These are phyloP conservation scores for Termitomyces sp. DNA, from an alignment of 1,284 basidiomycete genomes.

Conservation along the genomic window DNA sequence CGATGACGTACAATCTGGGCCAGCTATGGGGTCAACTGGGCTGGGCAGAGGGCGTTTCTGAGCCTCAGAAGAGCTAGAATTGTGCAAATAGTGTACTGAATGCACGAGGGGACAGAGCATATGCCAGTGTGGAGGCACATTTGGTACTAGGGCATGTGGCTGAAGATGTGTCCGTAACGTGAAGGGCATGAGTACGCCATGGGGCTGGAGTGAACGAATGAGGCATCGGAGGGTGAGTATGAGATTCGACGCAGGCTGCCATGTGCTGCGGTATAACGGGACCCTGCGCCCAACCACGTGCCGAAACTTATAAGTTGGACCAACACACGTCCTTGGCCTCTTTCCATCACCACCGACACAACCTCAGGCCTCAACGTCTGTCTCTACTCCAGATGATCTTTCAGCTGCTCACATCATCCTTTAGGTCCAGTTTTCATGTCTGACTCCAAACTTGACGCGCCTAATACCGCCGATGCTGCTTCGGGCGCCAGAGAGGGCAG, in stretches of 20 bases:
- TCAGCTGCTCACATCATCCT: slow-evolving; percentile 3
- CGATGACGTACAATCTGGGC: slow-evolving; percentile 8
- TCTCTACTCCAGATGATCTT: slow-evolving; percentile 10
- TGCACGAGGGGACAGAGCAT: not conserved
- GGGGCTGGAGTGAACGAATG: slow-evolving; percentile 16
- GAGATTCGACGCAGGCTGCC: slow-evolving; percentile 10
- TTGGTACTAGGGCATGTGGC: slow-evolving; percentile 11
- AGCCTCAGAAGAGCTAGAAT: not conserved
- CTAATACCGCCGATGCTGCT: slow-evolving; percentile 47
- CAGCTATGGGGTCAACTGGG: not conserved
- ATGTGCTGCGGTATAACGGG: slow-evolving; percentile 13
- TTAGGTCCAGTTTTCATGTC: slow-evolving; percentile 37
- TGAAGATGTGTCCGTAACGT: slow-evolving; percentile 14
- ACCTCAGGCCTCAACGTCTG: slow-evolving; percentile 9
- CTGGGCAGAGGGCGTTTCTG: slow-evolving; percentile 4
- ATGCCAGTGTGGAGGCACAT: not conserved
- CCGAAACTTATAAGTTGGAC: slow-evolving; percentile 18
- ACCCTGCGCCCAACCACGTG: slow-evolving; percentile 20
- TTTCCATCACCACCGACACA: slow-evolving; percentile 21
- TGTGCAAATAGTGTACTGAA: not conserved
- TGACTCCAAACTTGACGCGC: slow-evolving; percentile 53
- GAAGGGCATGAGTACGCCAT: slow-evolving; percentile 10
- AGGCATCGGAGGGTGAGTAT: slow-evolving; percentile 9
- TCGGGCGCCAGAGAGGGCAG: slow-evolving; percentile 39
- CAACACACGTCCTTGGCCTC: slow-evolving; percentile 14